phyloP scores from a whole-genome alignment of 1,284 basidiomycete genomes.

The Trichosporon sp. region DNA sequence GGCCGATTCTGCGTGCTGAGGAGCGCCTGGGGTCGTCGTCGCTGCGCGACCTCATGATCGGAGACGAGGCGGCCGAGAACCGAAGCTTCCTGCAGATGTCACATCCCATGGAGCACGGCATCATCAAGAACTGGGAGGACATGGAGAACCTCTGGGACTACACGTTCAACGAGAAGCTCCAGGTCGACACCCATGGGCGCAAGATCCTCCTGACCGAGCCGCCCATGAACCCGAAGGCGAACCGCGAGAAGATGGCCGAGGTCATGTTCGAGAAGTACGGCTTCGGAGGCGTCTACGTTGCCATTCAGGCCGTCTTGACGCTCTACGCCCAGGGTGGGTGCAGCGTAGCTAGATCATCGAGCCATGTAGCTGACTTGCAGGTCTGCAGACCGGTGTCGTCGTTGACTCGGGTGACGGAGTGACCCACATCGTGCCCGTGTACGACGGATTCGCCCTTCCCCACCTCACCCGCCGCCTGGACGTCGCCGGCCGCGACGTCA shows the following conservation, averaged over 20 bases:
- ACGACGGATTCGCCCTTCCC: slow-evolving; percentile 91
- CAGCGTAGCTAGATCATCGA: too few species aligned
- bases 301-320: slow-evolving; percentile 97
- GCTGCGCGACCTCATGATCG: slow-evolving; percentile 97
- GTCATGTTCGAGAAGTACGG: slow-evolving; percentile 99
- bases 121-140: slow-evolving; percentile 98
- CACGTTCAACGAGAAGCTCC: slow-evolving; percentile 93
- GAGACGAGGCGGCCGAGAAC: slow-evolving; percentile 89
- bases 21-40: slow-evolving; percentile 77
- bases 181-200: slow-evolving; percentile 76
- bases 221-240: slow-evolving; percentile 97
- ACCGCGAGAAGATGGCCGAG: slow-evolving; percentile 89
- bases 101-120: slow-evolving; percentile 99
- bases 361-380: slow-evolving; percentile 51
- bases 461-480: slow-evolving; percentile 91
- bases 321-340: slow-evolving; percentile 90
- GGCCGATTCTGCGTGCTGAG: slow-evolving; percentile 94
- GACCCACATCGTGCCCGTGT: slow-evolving; percentile 97
- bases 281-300: slow-evolving; percentile 92
- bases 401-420: slow-evolving; percentile 99
- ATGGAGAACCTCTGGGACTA: slow-evolving; percentile 99
- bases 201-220: slow-evolving; percentile 97
- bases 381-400: slow-evolving; percentile 95
- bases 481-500: slow-evolving; percentile 96
- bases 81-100: slow-evolving; percentile 94